Evolutionary conservation across 371 early-diverging fungal genomes (phyloP).

Genomic region (Syncephalastrum sp.): DNA sequence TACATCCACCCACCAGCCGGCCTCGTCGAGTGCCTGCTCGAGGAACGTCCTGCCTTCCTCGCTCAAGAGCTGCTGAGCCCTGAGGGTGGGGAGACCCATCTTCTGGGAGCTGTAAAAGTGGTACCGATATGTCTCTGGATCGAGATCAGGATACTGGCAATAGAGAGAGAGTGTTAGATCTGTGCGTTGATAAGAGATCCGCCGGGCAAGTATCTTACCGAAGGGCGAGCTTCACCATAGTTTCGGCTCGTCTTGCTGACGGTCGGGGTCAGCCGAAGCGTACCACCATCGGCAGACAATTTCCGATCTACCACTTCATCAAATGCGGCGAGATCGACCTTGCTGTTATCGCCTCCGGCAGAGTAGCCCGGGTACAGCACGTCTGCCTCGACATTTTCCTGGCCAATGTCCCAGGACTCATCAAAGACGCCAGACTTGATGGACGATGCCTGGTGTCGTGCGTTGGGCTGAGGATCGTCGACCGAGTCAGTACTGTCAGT

Average conservation of each 20-base stretch:
- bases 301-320: slow-evolving; percentile 28
- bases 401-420: neutral
- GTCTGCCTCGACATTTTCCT: slow-evolving; percentile 34
- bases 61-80: slow-evolving; percentile 20
- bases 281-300: slow-evolving; percentile 19
- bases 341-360: slow-evolving; percentile 15
- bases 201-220: slow-evolving; percentile 8
- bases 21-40: slow-evolving; percentile 42
- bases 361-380: slow-evolving; percentile 36
- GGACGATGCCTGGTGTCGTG: slow-evolving; percentile 3
- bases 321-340: slow-evolving; percentile 33
- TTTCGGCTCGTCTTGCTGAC: slow-evolving; percentile 27
- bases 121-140: slow-evolving; percentile 19
- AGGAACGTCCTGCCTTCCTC: slow-evolving; percentile 37
- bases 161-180: neutral
- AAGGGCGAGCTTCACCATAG: slow-evolving; percentile 4
- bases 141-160: neutral
- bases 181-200: no score
- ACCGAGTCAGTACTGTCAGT: neutral
- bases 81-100: slow-evolving; percentile 1
- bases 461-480: neutral
- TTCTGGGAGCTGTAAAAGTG: slow-evolving; percentile 19
- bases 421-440: neutral
- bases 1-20: slow-evolving; percentile 89
- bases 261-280: slow-evolving; percentile 25